A percentile compares a stretch with the other conserved stretches of the same genome.
These are phyloP conservation scores for Chaetomium globosum DNA, from an alignment of 2,329 filamentous ascomycete genomes.

Conservation along the genomic window DNA sequence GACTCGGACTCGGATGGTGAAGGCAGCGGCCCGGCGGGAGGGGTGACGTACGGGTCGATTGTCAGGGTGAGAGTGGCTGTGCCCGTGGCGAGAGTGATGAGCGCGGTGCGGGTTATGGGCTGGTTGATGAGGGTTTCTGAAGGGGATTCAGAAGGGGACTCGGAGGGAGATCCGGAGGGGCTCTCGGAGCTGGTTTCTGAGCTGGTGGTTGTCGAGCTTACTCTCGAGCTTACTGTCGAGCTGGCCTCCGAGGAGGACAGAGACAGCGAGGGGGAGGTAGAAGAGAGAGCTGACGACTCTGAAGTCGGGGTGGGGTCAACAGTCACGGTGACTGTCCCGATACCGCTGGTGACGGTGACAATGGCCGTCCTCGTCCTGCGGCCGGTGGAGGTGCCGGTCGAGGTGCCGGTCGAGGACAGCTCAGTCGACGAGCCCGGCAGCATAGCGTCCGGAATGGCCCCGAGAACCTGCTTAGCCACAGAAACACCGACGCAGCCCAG, in stretches of 20 bases:
- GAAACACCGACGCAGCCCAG: slow-evolving; percentile 52
- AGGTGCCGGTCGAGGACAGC: background rate
- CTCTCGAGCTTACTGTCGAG: slow-evolving; percentile 8
- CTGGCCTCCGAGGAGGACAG: background rate
- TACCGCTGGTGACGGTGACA: slow-evolving; percentile 20
- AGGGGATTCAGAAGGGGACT: background rate
- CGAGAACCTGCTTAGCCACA: slow-evolving; percentile 50
- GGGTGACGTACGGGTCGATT: slow-evolving; percentile 6
- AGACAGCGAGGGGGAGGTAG: background rate
- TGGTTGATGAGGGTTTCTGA: background rate
- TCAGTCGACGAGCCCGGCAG: slow-evolving; percentile 9
- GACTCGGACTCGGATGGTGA: background rate
- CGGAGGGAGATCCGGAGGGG: background rate
- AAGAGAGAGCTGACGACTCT: background rate
- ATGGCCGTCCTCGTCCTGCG: slow-evolving; percentile 27
- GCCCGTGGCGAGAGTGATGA: slow-evolving; percentile 10
- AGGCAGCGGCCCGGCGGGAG: background rate
- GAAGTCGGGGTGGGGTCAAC: slow-evolving; percentile 14
- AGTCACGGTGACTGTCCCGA: slow-evolving; percentile 26
- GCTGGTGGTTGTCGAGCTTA: background rate
- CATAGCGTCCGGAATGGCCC: slow-evolving; percentile 31
- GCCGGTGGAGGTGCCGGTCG: slow-evolving; percentile 6
- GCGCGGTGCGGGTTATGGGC: slow-evolving; percentile 18
- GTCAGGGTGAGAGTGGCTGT: slow-evolving; percentile 17
- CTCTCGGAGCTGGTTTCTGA: background rate